A percentile compares a stretch with the other conserved stretches of the same genome.
Conservation (phyloP, 768 basidiomycete species). For the Phaffia tasmanica region DNA sequence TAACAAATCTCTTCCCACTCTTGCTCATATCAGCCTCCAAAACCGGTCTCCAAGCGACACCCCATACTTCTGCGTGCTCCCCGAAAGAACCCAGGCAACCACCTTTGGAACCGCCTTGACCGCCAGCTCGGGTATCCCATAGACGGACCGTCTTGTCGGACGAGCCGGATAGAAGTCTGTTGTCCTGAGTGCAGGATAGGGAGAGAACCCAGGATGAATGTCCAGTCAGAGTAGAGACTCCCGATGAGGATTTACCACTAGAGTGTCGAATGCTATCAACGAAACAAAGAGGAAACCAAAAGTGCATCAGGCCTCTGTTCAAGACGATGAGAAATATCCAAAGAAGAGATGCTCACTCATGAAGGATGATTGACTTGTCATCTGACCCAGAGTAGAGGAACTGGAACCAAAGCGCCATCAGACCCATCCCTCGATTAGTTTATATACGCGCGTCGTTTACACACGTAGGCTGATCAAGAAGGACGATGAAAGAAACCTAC, state of each 20-base stretch:
- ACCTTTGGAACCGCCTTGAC: constrained; percentile 21
- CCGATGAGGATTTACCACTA: neutral
- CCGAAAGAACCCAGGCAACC: constrained; percentile 21
- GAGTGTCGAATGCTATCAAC: constrained; percentile 49
- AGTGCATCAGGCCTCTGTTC: constrained; percentile 48
- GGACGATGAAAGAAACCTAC: constrained; percentile 40
- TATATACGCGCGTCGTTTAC: too few species aligned
- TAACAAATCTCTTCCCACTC: constrained; percentile 25
- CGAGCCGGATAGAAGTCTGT: constrained; percentile 54
- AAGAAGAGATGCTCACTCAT: constrained; percentile 50
- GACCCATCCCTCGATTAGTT: neutral
- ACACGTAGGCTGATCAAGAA: neutral
- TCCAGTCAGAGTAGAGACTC: constrained; percentile 69
- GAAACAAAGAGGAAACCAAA: neutral
- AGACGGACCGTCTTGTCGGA: constrained; percentile 77
- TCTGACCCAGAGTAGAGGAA: constrained; percentile 81
- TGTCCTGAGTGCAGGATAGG: constrained; percentile 69
- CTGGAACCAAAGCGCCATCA: constrained; percentile 39
- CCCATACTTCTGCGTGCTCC: constrained; percentile 14
- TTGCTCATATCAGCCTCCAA: constrained; percentile 14
- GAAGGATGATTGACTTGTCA: constrained; percentile 78
- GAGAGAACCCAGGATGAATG: constrained; percentile 87
- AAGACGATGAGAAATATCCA: constrained; percentile 41
- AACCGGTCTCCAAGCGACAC: constrained; percentile 20
- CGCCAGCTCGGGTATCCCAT: constrained; percentile 53